Evolutionary conservation across 306 rosid species (phyloP).

Genomic region (Vicia sativa): DNA sequence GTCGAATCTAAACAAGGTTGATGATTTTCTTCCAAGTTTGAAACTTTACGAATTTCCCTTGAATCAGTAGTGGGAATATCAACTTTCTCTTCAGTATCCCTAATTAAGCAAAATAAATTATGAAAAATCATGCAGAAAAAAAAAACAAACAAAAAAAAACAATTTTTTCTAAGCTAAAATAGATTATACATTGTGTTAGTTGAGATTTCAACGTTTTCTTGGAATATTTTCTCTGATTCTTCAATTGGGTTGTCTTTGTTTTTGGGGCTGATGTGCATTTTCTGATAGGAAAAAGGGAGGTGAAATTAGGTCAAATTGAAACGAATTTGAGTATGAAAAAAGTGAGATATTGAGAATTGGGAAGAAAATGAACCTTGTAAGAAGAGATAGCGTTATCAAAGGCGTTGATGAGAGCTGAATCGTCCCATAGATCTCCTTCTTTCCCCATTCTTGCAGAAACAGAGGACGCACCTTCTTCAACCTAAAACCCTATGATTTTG

Average conservation of each 20-base stretch:
- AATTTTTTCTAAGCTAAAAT: neutral
- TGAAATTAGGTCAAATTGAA: neutral
- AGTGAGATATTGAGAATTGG: neutral
- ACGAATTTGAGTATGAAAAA: neutral
- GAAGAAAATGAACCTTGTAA: slow-evolving; percentile 58
- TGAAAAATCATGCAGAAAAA: slow-evolving; percentile 8
- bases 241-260: neutral
- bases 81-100: slow-evolving; percentile 48
- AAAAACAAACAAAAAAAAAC: neutral
- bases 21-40: slow-evolving; percentile 49
- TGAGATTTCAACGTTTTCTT: slow-evolving; percentile 27
- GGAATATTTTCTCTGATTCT: slow-evolving; percentile 31
- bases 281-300: slow-evolving; percentile 40
- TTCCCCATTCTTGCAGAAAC: slow-evolving; percentile 49
- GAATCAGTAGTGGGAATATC: slow-evolving; percentile 39
- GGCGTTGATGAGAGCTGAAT: slow-evolving; percentile 77
- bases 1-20: slow-evolving; percentile 45
- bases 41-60: slow-evolving; percentile 43
- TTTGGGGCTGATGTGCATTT: slow-evolving; percentile 54
- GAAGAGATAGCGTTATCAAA: slow-evolving; percentile 71
- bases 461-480: neutral
- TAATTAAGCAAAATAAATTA: slow-evolving; percentile 36
- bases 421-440: slow-evolving; percentile 77
- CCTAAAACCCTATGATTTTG: slow-evolving; percentile 20
- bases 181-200: slow-evolving; percentile 47